Evolutionary conservation across 257 asterid species (phyloP).

Genomic region (Datura wrightii): DNA sequence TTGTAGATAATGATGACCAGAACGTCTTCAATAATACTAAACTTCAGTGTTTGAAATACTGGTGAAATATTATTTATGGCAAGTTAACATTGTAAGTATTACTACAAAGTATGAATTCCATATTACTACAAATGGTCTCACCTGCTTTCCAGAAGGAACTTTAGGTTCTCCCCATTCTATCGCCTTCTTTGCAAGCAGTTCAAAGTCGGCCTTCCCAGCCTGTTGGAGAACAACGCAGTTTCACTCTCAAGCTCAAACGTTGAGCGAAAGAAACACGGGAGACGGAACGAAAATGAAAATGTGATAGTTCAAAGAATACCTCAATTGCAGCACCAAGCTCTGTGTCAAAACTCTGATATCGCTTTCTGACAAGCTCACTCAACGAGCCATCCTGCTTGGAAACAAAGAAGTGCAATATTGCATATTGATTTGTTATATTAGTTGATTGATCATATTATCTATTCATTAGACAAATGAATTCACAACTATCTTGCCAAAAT

Average conservation of each 20-base stretch:
- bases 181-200: slow-evolving; percentile 83
- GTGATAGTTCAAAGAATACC: slow-evolving; percentile 45
- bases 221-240: slow-evolving; percentile 30
- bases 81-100: slow-evolving; percentile 2
- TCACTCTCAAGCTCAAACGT: not conserved
- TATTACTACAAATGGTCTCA: slow-evolving; percentile 27
- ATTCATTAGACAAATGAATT: not conserved
- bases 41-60: too few species aligned
- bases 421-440: not conserved
- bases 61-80: slow-evolving; percentile 9
- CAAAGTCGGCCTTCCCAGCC: slow-evolving; percentile 96
- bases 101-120: not conserved
- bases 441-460: not conserved
- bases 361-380: slow-evolving; percentile 73
- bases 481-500: not conserved
- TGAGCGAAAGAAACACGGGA: not conserved
- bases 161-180: slow-evolving; percentile 85
- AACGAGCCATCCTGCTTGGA: slow-evolving; percentile 69
- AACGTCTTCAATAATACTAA: not conserved
- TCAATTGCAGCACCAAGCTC: slow-evolving; percentile 83
- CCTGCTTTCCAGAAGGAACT: slow-evolving; percentile 94
- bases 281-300: not conserved
- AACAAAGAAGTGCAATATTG: not conserved
- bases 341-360: slow-evolving; percentile 86
- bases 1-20: not conserved